phyloP scores from a whole-genome alignment of 1,284 basidiomycete genomes.

The Fereydounia khargensis region DNA sequence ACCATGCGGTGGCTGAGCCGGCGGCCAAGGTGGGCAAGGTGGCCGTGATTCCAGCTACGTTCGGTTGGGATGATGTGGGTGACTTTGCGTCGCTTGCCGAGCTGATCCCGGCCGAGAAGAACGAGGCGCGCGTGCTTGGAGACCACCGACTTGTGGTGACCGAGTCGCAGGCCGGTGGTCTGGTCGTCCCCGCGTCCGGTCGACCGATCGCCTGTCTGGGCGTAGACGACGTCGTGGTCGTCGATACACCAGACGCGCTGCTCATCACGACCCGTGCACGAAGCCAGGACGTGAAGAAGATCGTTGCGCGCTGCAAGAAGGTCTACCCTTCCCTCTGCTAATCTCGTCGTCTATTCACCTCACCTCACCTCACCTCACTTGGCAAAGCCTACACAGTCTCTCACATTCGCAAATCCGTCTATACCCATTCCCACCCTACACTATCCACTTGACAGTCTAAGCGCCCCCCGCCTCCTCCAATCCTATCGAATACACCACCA shows the following conservation, averaged over 20 bases:
- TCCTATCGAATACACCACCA: too few species aligned
- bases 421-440: too few species aligned
- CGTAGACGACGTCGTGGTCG: conserved; percentile 56
- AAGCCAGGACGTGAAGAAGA: conserved; percentile 57
- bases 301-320: conserved; percentile 53
- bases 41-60: conserved; percentile 55
- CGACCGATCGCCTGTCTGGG: conserved; percentile 53
- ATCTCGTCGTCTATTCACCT: background rate
- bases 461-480: too few species aligned
- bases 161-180: conserved; percentile 52
- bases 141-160: conserved; percentile 49
- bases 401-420: too few species aligned
- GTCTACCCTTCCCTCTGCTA: conserved; percentile 45
- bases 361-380: too few species aligned
- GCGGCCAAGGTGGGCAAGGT: conserved; percentile 53
- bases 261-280: conserved; percentile 54
- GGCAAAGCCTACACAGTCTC: too few species aligned
- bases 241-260: conserved; percentile 55
- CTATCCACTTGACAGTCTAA: too few species aligned
- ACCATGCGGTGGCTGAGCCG: conserved; percentile 57
- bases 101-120: conserved; percentile 54
- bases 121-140: conserved; percentile 55
- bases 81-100: conserved; percentile 54
- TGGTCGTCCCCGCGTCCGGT: conserved; percentile 50
- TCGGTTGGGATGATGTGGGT: conserved; percentile 58